A percentile compares a stretch with the other conserved stretches of the same genome.
Evolutionary conservation across 768 basidiomycete genomes (phyloP).

Genomic region (Rhodosporidiobolus sp.): DNA sequence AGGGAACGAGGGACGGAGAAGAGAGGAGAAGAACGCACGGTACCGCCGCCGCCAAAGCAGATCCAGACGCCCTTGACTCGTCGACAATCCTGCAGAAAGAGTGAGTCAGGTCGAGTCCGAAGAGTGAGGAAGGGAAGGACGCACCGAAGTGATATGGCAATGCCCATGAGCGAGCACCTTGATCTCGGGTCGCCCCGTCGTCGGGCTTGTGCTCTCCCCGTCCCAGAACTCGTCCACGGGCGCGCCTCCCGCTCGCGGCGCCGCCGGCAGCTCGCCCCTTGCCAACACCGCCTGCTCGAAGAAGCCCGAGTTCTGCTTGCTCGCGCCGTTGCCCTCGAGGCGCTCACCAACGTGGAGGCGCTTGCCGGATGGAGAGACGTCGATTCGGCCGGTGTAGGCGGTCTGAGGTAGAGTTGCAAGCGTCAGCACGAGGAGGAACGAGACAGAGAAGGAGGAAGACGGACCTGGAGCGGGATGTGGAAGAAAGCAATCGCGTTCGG

Average conservation of each 20-base stretch:
- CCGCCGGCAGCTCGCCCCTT: conserved; percentile 65
- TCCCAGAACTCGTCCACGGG: conserved; percentile 49
- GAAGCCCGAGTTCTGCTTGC: conserved; percentile 73
- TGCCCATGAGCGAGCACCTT: conserved; percentile 81
- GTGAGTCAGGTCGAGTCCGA: conserved; percentile 43
- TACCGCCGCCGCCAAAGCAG: conserved; percentile 75
- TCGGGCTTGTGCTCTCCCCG: conserved; percentile 28
- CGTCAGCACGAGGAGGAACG: background rate
- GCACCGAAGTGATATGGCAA: conserved; percentile 56
- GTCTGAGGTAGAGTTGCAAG: conserved; percentile 60
- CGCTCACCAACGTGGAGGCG: conserved; percentile 69
- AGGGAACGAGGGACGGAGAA: background rate
- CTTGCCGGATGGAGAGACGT: conserved; percentile 59
- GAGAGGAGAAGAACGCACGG: background rate
- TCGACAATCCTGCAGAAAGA: conserved; percentile 57
- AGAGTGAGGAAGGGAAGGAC: conserved; percentile 41
- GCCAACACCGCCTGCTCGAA: conserved; percentile 74
- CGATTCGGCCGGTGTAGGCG: conserved; percentile 68
- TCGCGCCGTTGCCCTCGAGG: conserved; percentile 60
- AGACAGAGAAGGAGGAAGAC: conserved; percentile 51
- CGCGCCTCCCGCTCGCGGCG: conserved; percentile 61
- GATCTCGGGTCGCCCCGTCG: conserved; percentile 28
- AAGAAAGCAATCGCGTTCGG: conserved; percentile 98
- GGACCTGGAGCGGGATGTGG: conserved; percentile 88
- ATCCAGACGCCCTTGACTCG: conserved; percentile 82